phyloP scores from a whole-genome alignment of 768 basidiomycete genomes.

The Xerocomellus chrysenteron region DNA sequence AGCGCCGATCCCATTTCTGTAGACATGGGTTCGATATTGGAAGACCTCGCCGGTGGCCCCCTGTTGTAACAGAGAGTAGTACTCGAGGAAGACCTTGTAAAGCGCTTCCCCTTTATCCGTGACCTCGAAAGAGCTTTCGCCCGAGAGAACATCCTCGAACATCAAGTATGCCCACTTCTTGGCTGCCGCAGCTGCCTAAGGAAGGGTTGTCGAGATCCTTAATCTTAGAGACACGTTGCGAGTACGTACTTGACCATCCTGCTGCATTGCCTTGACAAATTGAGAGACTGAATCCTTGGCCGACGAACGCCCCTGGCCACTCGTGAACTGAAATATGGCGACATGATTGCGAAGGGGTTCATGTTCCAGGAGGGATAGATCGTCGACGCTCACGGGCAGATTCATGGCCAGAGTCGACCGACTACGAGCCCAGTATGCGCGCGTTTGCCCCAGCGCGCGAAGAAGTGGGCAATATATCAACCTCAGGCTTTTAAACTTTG shows the following conservation, averaged over 20 bases:
- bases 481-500: too few relatives aligned
- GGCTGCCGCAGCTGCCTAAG: constrained; percentile 12
- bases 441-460: background rate
- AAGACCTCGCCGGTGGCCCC: background rate
- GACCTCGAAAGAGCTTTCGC: background rate
- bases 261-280: constrained; percentile 17
- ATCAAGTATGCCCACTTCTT: constrained; percentile 14
- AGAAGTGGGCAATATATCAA: background rate
- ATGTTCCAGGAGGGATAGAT: constrained; percentile 20
- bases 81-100: constrained; percentile 24
- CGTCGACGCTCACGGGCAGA: constrained; percentile 12
- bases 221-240: background rate
- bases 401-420: constrained; percentile 4
- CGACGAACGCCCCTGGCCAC: background rate
- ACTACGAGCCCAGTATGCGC: background rate
- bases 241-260: constrained; percentile 14
- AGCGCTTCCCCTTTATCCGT: constrained; percentile 11
- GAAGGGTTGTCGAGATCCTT: background rate
- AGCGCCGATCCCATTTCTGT: constrained; percentile 5
- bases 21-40: background rate
- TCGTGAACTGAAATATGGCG: background rate
- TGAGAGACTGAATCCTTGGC: background rate
- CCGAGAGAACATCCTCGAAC: background rate
- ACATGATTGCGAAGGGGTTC: constrained; percentile 18
- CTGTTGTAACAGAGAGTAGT: constrained; percentile 4